Evolutionary conservation across 2,329 filamentous ascomycete genomes (phyloP).

Genomic region (Trichoderma koningiopsis): DNA sequence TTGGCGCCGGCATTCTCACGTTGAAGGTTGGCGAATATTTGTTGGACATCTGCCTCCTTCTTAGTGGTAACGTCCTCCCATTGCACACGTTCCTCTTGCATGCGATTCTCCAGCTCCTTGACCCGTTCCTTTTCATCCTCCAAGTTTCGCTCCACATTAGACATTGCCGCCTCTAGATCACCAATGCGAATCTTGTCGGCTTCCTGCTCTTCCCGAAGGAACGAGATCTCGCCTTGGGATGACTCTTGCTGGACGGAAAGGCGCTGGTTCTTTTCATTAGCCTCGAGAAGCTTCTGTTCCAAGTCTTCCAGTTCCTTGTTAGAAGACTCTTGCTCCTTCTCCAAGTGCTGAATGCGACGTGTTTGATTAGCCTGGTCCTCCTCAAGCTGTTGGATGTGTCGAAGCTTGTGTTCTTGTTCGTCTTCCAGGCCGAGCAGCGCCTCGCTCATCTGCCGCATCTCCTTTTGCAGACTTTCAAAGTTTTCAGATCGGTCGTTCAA

Average conservation of each 20-base stretch:
- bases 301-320: conserved; percentile 85
- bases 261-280: conserved; percentile 84
- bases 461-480: conserved; percentile 85
- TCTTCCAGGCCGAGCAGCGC: conserved; percentile 86
- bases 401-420: conserved; percentile 77
- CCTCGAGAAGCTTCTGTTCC: conserved; percentile 80
- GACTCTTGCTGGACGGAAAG: conserved; percentile 91
- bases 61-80: conserved; percentile 82
- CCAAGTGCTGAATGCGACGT: conserved; percentile 77
- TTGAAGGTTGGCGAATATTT: conserved; percentile 90
- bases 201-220: conserved; percentile 95
- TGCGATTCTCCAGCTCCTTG: conserved; percentile 71
- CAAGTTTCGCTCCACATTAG: conserved; percentile 76
- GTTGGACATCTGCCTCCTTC: conserved; percentile 94
- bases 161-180: conserved; percentile 81
- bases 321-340: conserved; percentile 78
- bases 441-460: conserved; percentile 91
- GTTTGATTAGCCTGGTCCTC: conserved; percentile 76
- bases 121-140: conserved; percentile 80
- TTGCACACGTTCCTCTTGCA: conserved; percentile 80
- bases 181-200: conserved; percentile 97
- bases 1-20: conserved; percentile 77
- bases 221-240: conserved; percentile 88
- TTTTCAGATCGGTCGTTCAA: conserved; percentile 79
- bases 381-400: conserved; percentile 80